Conservation (phyloP, 805 yeast species). For the Candida pini region DNA sequence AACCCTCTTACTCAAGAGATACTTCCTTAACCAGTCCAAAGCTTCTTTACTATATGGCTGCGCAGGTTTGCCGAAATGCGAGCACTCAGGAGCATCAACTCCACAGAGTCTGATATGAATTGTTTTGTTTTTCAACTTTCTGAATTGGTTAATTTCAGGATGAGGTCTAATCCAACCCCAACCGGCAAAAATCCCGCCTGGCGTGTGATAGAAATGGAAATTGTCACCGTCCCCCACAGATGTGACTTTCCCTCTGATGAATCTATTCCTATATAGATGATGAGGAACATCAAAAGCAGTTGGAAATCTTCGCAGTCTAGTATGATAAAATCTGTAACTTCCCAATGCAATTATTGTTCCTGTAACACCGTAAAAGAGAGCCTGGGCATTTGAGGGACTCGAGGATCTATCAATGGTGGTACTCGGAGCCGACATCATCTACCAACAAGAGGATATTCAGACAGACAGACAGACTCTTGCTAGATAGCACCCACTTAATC, state of each 20-base stretch:
- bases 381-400: slow-evolving; percentile 23
- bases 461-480: no score
- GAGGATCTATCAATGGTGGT: no score
- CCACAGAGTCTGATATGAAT: slow-evolving; percentile 83
- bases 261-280: slow-evolving; percentile 35
- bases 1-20: slow-evolving; percentile 60
- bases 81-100: slow-evolving; percentile 93
- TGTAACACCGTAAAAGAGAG: slow-evolving; percentile 25
- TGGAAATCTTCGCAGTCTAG: slow-evolving; percentile 45
- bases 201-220: slow-evolving; percentile 86
- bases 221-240: slow-evolving; percentile 96
- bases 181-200: slow-evolving; percentile 83
- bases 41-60: slow-evolving; percentile 89
- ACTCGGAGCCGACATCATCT: no score
- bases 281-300: slow-evolving; percentile 47
- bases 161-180: slow-evolving; percentile 86
- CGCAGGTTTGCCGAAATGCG: slow-evolving; percentile 91
- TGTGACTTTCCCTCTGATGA: slow-evolving; percentile 69
- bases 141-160: slow-evolving; percentile 47
- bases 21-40: slow-evolving; percentile 63
- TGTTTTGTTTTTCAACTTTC: slow-evolving; percentile 56
- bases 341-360: slow-evolving; percentile 33
- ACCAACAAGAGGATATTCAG: no score
- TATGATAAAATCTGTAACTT: slow-evolving; percentile 37
- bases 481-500: no score